A percentile compares a stretch with the other conserved stretches of the same genome.
phyloP scores from a whole-genome alignment of 305 asterid genomes.

The Rubia peregrina region DNA sequence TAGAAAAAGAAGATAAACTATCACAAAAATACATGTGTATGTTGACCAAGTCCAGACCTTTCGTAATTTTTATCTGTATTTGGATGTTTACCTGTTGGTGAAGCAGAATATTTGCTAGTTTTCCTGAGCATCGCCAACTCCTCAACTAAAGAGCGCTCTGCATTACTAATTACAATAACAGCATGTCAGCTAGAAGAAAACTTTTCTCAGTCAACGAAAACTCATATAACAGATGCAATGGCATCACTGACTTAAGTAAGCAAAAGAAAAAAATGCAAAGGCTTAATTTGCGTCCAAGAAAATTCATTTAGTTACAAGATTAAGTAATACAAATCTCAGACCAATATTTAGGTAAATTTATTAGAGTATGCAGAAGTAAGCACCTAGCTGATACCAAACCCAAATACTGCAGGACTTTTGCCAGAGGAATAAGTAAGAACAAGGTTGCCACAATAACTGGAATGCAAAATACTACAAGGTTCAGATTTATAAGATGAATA shows the following conservation, averaged over 20 bases:
- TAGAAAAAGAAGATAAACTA: not conserved
- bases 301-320: not conserved
- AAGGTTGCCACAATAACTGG: not conserved
- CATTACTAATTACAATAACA: slow-evolving; percentile 42
- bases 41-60: not conserved
- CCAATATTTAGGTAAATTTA: not conserved
- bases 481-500: slow-evolving; percentile 1
- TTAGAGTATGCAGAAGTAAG: not conserved
- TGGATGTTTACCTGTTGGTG: slow-evolving; percentile 21
- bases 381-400: not conserved
- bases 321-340: not conserved
- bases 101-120: slow-evolving; percentile 29
- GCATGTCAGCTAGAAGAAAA: slow-evolving; percentile 12
- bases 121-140: slow-evolving; percentile 66
- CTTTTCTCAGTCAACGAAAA: not conserved
- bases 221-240: not conserved
- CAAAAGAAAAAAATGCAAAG: not conserved
- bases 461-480: slow-evolving; percentile 7
- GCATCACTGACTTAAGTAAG: not conserved
- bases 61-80: not conserved
- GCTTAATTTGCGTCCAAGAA: not conserved
- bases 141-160: slow-evolving; percentile 66
- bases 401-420: not conserved
- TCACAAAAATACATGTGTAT: not conserved
- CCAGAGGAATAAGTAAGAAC: not conserved